Evolutionary conservation across 805 yeast species (phyloP).

Genomic region (Spathaspora arborariae): DNA sequence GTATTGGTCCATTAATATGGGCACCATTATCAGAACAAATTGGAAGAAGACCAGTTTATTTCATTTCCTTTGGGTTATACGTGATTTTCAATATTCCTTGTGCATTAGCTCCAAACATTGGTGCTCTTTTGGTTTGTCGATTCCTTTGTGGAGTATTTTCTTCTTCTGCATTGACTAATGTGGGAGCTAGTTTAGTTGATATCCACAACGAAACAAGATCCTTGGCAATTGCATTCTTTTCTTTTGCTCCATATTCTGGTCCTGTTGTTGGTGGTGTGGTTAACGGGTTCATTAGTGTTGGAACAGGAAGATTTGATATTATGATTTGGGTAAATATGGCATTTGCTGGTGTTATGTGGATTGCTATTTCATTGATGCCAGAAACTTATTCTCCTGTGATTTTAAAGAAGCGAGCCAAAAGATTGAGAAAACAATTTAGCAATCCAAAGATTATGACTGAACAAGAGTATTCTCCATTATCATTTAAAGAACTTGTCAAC

Average conservation of each 20-base stretch:
- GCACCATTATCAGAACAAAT: constrained; percentile 83
- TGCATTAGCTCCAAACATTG: constrained; percentile 79
- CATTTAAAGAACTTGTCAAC: constrained; percentile 62
- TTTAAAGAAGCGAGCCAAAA: constrained; percentile 60
- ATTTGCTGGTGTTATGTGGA: constrained; percentile 82
- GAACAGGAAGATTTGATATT: constrained; percentile 63
- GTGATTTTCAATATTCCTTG: constrained; percentile 82
- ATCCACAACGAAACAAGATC: constrained; percentile 82
- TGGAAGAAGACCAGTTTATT: constrained; percentile 83
- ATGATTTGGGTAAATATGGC: constrained; percentile 92
- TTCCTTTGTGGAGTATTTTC: constrained; percentile 86
- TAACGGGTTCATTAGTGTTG: constrained; percentile 78
- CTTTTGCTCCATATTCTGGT: constrained; percentile 90
- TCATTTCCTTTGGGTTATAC: constrained; percentile 70
- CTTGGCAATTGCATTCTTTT: constrained; percentile 84
- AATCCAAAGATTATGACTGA: constrained; percentile 84
- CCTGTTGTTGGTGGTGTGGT: constrained; percentile 88
- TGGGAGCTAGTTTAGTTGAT: constrained; percentile 90
- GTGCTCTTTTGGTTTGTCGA: constrained; percentile 74
- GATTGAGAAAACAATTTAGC: constrained; percentile 74
- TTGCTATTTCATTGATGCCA: constrained; percentile 63
- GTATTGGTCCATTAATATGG: constrained; percentile 86
- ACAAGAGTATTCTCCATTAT: constrained; percentile 79
- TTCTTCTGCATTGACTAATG: constrained; percentile 77
- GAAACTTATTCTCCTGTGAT: constrained; percentile 89